phyloP scores from a whole-genome alignment of 2,329 filamentous ascomycete species.

The Talaromyces sp. region DNA sequence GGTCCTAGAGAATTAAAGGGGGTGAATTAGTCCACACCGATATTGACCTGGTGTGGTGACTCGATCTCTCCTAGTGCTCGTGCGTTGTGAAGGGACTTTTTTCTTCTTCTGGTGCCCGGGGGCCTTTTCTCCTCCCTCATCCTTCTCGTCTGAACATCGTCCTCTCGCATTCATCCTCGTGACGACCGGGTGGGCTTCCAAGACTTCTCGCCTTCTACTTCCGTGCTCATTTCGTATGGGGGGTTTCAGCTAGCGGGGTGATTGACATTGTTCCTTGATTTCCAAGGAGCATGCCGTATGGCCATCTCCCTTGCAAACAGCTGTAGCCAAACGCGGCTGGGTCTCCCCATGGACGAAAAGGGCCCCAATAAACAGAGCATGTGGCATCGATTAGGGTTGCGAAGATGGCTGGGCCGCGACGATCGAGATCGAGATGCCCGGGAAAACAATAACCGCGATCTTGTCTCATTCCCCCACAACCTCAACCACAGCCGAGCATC shows the following conservation, averaged over 20 bases:
- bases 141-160: neutral
- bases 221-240: conserved; percentile 40
- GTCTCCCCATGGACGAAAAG: conserved; percentile 40
- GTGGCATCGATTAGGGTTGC: conserved; percentile 49
- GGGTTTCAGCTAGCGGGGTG: conserved; percentile 35
- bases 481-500: conserved; percentile 15
- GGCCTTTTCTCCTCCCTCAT: neutral
- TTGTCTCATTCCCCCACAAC: conserved; percentile 13
- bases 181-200: neutral
- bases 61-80: neutral
- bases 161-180: neutral
- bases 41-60: neutral
- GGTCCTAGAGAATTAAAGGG: neutral
- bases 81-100: neutral
- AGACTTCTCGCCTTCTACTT: neutral
- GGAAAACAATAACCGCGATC: conserved; percentile 21
- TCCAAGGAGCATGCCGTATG: conserved; percentile 37
- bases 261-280: conserved; percentile 38
- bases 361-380: conserved; percentile 45
- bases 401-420: conserved; percentile 47
- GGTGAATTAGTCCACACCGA: neutral
- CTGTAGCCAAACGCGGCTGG: conserved; percentile 40
- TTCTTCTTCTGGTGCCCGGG: neutral
- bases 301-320: conserved; percentile 46
- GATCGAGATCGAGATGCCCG: conserved; percentile 38